phyloP scores from a whole-genome alignment of 1,139 yeast species.

The Suhomyces kunorum region DNA sequence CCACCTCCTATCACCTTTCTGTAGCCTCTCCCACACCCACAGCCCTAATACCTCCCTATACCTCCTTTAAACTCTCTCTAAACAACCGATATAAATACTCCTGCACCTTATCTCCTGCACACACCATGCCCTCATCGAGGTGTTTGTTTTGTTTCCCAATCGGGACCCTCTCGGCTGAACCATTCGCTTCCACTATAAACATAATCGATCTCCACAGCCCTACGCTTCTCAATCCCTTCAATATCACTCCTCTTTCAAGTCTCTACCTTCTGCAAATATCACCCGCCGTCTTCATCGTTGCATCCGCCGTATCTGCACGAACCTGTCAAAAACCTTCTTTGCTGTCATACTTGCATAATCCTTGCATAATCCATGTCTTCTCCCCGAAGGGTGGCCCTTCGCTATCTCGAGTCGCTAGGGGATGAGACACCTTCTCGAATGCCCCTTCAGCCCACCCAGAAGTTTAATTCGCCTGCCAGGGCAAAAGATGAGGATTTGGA shows the following conservation, averaged over 20 bases:
- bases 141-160: slow-evolving; percentile 15
- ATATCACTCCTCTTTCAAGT: neutral
- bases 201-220: slow-evolving; percentile 5
- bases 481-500: slow-evolving; percentile 38
- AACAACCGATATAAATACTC: neutral
- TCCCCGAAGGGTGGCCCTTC: slow-evolving; percentile 33
- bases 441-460: slow-evolving; percentile 35
- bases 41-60: no score
- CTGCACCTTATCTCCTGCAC: no score
- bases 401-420: slow-evolving; percentile 36
- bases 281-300: no score
- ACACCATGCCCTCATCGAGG: slow-evolving; percentile 1
- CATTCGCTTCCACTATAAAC: slow-evolving; percentile 5
- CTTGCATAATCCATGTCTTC: slow-evolving; percentile 18
- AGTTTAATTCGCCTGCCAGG: slow-evolving; percentile 11
- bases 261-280: neutral
- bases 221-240: neutral
- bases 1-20: no score
- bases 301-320: neutral
- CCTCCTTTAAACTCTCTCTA: no score
- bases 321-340: slow-evolving; percentile 1
- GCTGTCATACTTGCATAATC: slow-evolving; percentile 2
- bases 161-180: slow-evolving; percentile 5
- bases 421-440: slow-evolving; percentile 26
- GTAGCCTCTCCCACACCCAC: no score